These are phyloP conservation scores for Termitomyces sp. DNA, from an alignment of 768 basidiomycete genomes.

Conservation along the genomic window DNA sequence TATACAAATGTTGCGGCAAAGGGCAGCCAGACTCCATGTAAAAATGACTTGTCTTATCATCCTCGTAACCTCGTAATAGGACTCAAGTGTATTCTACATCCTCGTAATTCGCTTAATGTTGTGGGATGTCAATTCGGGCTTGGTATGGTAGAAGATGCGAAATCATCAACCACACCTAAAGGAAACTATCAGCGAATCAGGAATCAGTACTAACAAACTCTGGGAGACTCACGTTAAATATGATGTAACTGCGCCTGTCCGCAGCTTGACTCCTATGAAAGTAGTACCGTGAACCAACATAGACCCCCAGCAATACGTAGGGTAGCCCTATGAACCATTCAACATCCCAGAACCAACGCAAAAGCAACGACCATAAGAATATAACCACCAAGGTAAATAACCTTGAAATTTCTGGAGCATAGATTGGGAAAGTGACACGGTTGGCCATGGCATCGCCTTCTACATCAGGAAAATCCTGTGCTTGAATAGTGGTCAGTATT, in stretches of 20 bases:
- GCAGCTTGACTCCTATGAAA: constrained; percentile 11
- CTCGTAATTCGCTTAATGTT: too few species aligned
- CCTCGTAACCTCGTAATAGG: too few species aligned
- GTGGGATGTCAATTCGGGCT: not conserved
- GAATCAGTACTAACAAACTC: not conserved
- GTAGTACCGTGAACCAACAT: constrained; percentile 18
- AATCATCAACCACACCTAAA: constrained; percentile 19
- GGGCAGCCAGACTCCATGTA: too few species aligned
- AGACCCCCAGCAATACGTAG: constrained; percentile 6
- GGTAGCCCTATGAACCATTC: not conserved
- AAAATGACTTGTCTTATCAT: too few species aligned
- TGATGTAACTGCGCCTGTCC: constrained; percentile 19
- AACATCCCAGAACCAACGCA: constrained; percentile 11
- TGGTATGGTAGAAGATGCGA: constrained; percentile 9
- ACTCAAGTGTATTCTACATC: too few species aligned
- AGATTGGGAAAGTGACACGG: constrained; percentile 41
- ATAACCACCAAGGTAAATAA: constrained; percentile 14
- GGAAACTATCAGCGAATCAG: not conserved
- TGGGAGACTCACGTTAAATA: constrained; percentile 21
- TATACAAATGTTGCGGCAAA: too few species aligned
- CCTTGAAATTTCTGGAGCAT: constrained; percentile 34
- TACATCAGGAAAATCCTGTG: constrained; percentile 43
- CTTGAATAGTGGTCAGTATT: constrained; percentile 44
- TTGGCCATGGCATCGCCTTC: constrained; percentile 38
- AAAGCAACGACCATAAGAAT: constrained; percentile 13